Percentiles rank a stretch among this genome's conserved stretches.
These are phyloP conservation scores for Diaporthe caulivora DNA, from an alignment of 2,329 filamentous ascomycete genomes.

Conservation along the genomic window DNA sequence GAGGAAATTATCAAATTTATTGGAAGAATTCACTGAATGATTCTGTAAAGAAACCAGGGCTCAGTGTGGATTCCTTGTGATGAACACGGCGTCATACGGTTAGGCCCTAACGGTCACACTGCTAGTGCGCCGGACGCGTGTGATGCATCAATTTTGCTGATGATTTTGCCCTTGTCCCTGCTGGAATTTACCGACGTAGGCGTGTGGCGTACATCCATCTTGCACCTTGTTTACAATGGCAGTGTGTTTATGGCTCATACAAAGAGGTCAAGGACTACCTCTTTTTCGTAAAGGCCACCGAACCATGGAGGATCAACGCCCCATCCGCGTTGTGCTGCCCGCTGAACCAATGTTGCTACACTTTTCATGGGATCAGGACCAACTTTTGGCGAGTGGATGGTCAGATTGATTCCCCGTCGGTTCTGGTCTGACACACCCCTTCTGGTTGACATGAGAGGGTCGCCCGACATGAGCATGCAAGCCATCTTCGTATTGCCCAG, in stretches of 20 bases:
- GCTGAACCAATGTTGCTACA: background rate
- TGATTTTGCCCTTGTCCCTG: background rate
- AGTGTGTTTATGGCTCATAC: background rate
- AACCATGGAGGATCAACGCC: background rate
- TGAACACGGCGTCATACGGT: background rate
- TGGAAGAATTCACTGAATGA: background rate
- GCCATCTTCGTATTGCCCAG: background rate
- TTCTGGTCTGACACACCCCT: background rate
- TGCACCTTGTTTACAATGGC: background rate
- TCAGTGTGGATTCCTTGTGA: background rate
- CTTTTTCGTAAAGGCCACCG: background rate
- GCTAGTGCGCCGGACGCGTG: background rate
- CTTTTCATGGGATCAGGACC: background rate
- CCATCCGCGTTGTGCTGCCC: background rate
- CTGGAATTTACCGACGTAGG: slow-evolving; percentile 25
- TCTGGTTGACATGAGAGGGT: background rate
- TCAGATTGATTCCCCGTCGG: slow-evolving; percentile 1
- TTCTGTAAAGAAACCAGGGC: background rate
- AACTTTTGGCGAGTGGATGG: slow-evolving; percentile 5
- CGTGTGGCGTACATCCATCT: slow-evolving; percentile 20
- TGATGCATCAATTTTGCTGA: background rate
- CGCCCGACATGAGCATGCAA: background rate
- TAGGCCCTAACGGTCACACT: slow-evolving; percentile 9
- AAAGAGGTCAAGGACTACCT: background rate
- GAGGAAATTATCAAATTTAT: background rate